Percentiles rank a stretch among this genome's conserved stretches.
Conservation (phyloP, 768 basidiomycete genomes). For the Coprinellus micaceus region DNA sequence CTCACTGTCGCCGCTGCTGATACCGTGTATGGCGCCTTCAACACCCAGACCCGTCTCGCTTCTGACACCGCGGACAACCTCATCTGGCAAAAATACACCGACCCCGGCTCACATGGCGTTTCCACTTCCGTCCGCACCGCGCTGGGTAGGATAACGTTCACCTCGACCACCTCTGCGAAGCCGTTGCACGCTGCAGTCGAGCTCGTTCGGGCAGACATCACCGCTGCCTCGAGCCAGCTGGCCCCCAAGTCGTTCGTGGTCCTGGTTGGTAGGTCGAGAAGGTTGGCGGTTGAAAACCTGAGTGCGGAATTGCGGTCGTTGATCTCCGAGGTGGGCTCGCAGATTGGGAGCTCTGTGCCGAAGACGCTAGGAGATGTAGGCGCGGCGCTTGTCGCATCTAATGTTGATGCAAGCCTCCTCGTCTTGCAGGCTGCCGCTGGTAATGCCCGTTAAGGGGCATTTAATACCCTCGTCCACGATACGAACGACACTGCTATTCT, state of each 20-base stretch:
- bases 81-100: slow-evolving; percentile 64
- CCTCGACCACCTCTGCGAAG: slow-evolving; percentile 40
- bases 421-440: slow-evolving; percentile 47
- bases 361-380: slow-evolving; percentile 78
- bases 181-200: slow-evolving; percentile 59
- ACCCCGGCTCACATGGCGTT: slow-evolving; percentile 6
- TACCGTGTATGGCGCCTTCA: slow-evolving; percentile 66
- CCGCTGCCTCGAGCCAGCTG: slow-evolving; percentile 21
- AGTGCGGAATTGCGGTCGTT: slow-evolving; percentile 54
- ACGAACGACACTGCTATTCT: not conserved
- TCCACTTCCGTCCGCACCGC: slow-evolving; percentile 25
- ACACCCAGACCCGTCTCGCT: slow-evolving; percentile 61
- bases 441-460: not conserved
- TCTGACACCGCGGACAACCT: slow-evolving; percentile 84
- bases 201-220: slow-evolving; percentile 26
- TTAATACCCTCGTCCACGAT: not conserved
- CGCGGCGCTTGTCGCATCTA: slow-evolving; percentile 59
- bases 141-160: slow-evolving; percentile 63
- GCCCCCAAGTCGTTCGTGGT: slow-evolving; percentile 51
- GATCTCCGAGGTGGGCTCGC: slow-evolving; percentile 33
- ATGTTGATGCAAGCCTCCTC: slow-evolving; percentile 46
- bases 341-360: slow-evolving; percentile 53
- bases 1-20: slow-evolving; percentile 56
- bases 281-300: slow-evolving; percentile 61
- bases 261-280: slow-evolving; percentile 68